These are phyloP conservation scores for Glonium stellatum DNA, from an alignment of 495 filamentous ascomycete species.

Conservation along the genomic window DNA sequence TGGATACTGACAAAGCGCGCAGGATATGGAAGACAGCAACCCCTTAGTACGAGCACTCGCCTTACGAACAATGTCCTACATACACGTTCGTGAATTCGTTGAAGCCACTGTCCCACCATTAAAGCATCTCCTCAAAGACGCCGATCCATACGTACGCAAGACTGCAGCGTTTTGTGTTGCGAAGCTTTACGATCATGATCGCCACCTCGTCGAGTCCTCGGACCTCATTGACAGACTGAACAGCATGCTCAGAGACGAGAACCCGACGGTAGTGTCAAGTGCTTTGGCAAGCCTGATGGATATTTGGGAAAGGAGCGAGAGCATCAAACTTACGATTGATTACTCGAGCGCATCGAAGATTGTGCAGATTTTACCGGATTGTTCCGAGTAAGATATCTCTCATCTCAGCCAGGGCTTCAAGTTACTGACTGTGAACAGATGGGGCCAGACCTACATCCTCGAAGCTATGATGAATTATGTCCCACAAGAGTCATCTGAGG, in stretches of 20 bases:
- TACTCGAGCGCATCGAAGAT: constrained; percentile 96
- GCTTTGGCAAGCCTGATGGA: constrained; percentile 90
- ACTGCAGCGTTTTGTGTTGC: constrained; percentile 95
- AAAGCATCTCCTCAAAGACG: constrained; percentile 74
- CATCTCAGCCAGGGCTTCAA: background rate
- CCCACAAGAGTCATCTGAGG: constrained; percentile 82
- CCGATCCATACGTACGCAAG: constrained; percentile 95
- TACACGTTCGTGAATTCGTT: constrained; percentile 95
- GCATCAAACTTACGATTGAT: constrained; percentile 96
- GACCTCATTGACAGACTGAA: constrained; percentile 93
- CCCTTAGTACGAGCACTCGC: constrained; percentile 90
- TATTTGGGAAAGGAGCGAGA: constrained; percentile 96
- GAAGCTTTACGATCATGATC: constrained; percentile 96
- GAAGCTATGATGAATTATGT: constrained; percentile 98
- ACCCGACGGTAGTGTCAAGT: constrained; percentile 93
- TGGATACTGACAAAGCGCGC: constrained; percentile 4
- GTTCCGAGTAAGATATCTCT: constrained; percentile 72
- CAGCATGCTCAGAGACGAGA: constrained; percentile 83
- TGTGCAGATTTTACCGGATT: constrained; percentile 91
- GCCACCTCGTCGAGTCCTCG: constrained; percentile 77
- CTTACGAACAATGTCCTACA: constrained; percentile 91
- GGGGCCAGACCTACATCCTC: constrained; percentile 98
- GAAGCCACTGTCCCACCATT: constrained; percentile 80
- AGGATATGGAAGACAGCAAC: constrained; percentile 94
- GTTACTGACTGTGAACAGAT: constrained; percentile 47